Conservation (phyloP, 805 yeast genomes). For the Ogataea pilisensis region DNA sequence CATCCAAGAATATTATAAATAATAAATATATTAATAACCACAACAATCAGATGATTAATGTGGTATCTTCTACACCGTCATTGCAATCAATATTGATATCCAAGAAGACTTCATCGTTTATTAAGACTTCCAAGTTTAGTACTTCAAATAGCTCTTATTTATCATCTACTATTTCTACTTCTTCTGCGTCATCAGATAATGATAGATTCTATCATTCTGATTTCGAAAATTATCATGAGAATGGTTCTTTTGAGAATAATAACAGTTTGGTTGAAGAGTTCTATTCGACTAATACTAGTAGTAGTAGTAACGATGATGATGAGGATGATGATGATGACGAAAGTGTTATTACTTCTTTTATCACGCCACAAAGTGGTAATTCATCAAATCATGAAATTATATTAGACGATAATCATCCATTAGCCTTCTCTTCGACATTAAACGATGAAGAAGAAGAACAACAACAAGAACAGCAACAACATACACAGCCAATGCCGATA, state of each 20-base stretch:
- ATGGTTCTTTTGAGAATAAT: too few relatives aligned
- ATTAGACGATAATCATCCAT: conserved; percentile 3
- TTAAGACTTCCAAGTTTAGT: conserved; percentile 3
- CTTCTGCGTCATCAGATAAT: background rate
- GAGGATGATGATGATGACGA: background rate
- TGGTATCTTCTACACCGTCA: conserved; percentile 14
- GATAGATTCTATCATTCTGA: too few relatives aligned
- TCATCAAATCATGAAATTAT: background rate
- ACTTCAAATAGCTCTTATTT: conserved; percentile 5
- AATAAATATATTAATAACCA: background rate
- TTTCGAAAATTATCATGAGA: too few relatives aligned
- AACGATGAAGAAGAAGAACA: too few relatives aligned
- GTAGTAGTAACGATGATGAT: background rate
- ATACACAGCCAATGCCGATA: background rate
- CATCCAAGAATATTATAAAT: background rate
- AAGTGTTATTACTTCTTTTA: too few relatives aligned
- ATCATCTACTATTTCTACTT: background rate
- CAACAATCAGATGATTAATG: conserved; percentile 1
- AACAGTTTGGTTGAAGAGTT: background rate
- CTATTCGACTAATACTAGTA: background rate
- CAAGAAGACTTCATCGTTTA: conserved; percentile 10
- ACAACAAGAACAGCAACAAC: too few relatives aligned
- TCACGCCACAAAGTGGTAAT: too few relatives aligned
- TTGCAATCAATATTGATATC: conserved; percentile 11
- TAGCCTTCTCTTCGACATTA: background rate